Conservation (phyloP, 148 eudicot genomes). For the Euryodendron excelsum region DNA sequence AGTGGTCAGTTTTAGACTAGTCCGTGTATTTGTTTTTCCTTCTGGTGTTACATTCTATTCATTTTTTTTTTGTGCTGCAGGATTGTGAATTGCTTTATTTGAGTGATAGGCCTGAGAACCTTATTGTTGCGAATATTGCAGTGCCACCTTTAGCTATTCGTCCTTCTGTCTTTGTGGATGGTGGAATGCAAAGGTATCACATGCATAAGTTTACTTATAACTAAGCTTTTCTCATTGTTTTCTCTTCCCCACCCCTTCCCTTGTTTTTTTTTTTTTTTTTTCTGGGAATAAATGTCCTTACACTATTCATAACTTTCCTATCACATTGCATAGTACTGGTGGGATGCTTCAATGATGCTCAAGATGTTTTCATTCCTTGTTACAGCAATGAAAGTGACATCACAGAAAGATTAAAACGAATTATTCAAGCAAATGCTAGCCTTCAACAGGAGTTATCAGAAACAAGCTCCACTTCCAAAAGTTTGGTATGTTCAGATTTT, state of each 20-base stretch:
- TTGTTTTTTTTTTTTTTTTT: neutral
- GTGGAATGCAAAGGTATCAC: conserved; percentile 70
- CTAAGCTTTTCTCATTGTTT: neutral
- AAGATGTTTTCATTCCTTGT: conserved; percentile 9
- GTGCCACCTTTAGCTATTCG: conserved; percentile 95
- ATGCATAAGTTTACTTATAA: conserved; percentile 1
- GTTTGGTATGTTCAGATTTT: conserved; percentile 46
- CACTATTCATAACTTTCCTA: neutral
- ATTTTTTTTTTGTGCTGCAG: conserved; percentile 43
- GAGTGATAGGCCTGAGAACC: conserved; percentile 84
- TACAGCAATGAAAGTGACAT: conserved; percentile 93
- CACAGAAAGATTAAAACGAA: conserved; percentile 69
- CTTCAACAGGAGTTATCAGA: conserved; percentile 63
- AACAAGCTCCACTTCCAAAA: conserved; percentile 28
- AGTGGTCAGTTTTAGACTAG: neutral
- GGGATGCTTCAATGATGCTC: neutral
- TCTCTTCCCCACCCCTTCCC: neutral
- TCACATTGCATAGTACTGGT: too few relatives aligned
- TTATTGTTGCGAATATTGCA: conserved; percentile 56
- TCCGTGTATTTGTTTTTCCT: conserved; percentile 4
- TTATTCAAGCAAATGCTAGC: conserved; percentile 71
- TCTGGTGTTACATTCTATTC: neutral
- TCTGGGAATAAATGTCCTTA: neutral
- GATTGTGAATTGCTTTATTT: conserved; percentile 86
- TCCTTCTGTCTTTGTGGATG: conserved; percentile 88